Base-by-base conservation (phyloP, 768 basidiomycete species). In the Gloeopeniophorella convolvens region DNA sequence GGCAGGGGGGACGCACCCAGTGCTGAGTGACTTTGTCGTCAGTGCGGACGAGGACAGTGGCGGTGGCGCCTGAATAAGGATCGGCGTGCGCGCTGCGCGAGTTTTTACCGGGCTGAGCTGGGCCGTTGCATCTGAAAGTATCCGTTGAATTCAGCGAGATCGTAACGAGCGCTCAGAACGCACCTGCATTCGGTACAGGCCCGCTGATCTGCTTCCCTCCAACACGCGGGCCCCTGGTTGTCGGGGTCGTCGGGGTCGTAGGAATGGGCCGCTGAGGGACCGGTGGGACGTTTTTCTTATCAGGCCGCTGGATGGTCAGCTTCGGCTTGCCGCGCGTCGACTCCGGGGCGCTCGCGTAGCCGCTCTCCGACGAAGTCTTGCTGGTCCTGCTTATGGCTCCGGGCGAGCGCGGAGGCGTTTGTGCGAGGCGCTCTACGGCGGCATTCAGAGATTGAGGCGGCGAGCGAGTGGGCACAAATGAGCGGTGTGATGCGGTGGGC, bases 91-190 rank as follows among this genome's bases (percentile, higher is more conserved):
- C 6, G 70, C 68, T 6, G 72, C 71, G 36, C 82, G 73, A 59
- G 80, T 76, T 68, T 83, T 83, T 20, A 89, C 77, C 30, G 89
- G 88, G 57, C 80, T 85, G 78, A 91, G 78, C 49, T 82, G 74
- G 59, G 79, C 60, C 1, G 83, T 85, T 13, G 85, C 85, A 63
- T 79, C 89, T 69, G 50, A 7, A 46, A 26, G 31, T 7, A 45
- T 28, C 37, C 10, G 13, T 48, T 40, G 27, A 20, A 51, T 42
- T 42, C 27, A 39, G 13, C 3, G 37, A 12, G 18, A 13, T 13
- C 31, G 20, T 48, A 16, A 48, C 43, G 31, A 30, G 46, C 30
- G 56, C 34, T 31, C 28, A 36, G 40, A 4, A 64, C 75, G 50
- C 53, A 86, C 88, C 79, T 62, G 78, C 75, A 61, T 91, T 85